Conservation (phyloP, 2,329 filamentous ascomycete genomes). For the Dothidotthia symphoricarpi region DNA sequence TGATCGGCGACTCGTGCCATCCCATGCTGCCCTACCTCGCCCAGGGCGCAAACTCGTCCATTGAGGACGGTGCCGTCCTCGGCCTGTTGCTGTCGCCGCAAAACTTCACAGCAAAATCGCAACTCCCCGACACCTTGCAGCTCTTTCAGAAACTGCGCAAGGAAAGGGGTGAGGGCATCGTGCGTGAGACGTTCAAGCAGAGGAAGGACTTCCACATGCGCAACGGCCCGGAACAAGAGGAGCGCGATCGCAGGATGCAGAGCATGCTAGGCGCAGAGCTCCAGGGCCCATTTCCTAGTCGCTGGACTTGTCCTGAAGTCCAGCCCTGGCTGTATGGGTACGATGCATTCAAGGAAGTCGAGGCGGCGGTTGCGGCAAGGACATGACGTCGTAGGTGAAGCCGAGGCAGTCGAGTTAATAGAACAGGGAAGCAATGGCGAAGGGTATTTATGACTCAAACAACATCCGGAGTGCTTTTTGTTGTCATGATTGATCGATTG, state of each 20-base stretch:
- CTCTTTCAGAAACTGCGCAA: constrained; percentile 51
- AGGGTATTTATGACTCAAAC: too few species aligned
- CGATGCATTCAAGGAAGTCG: constrained; percentile 33
- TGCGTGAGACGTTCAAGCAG: constrained; percentile 60
- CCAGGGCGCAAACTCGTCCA: constrained; percentile 60
- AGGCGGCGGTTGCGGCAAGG: constrained; percentile 13
- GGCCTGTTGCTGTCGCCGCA: constrained; percentile 52
- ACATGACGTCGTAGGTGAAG: neutral
- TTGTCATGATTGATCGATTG: neutral
- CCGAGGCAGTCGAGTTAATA: too few species aligned
- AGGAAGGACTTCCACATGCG: constrained; percentile 44
- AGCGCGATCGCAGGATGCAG: constrained; percentile 58
- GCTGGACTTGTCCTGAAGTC: constrained; percentile 49
- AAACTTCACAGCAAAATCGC: constrained; percentile 13
- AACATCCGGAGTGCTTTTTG: neutral
- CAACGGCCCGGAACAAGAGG: constrained; percentile 57
- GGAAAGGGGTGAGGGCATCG: constrained; percentile 55
- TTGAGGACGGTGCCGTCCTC: constrained; percentile 67
- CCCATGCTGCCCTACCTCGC: constrained; percentile 39
- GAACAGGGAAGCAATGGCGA: too few species aligned
- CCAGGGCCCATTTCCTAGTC: constrained; percentile 58
- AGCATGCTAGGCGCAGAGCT: constrained; percentile 55
- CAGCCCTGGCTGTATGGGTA: constrained; percentile 40
- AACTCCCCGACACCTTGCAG: constrained; percentile 42
- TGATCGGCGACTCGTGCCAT: constrained; percentile 36